Conservation (phyloP, 2,329 filamentous ascomycete genomes). For the Lomentospora prolificans region DNA sequence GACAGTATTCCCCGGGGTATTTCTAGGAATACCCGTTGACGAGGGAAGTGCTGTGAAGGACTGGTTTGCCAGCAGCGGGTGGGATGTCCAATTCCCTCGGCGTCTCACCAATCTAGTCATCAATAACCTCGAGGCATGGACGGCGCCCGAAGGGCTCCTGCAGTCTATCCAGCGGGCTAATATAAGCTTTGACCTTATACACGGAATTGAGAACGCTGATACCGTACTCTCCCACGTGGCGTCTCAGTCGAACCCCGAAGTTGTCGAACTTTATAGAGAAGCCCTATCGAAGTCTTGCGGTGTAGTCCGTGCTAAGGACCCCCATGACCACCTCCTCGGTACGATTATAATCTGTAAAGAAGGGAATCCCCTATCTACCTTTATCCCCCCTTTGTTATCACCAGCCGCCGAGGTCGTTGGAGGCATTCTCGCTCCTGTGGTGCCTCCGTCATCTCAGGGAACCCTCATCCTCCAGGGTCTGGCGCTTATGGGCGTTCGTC, state of each 20-base stretch:
- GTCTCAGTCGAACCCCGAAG: conserved; percentile 63
- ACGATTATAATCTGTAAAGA: conserved; percentile 72
- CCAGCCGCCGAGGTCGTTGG: conserved; percentile 44
- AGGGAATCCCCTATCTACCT: conserved; percentile 56
- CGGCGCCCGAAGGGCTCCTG: conserved; percentile 65
- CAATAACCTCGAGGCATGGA: conserved; percentile 62
- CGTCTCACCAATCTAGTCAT: conserved; percentile 60
- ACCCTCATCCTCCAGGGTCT: conserved; percentile 65
- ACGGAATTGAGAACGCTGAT: conserved; percentile 67
- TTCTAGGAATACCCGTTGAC: conserved; percentile 65
- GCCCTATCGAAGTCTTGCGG: conserved; percentile 68
- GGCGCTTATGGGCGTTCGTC: conserved; percentile 69
- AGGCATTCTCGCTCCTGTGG: conserved; percentile 72
- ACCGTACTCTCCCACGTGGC: conserved; percentile 66
- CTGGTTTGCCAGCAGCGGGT: conserved; percentile 87
- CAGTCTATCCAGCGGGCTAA: conserved; percentile 63
- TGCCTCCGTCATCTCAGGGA: conserved; percentile 57
- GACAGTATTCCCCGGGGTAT: conserved; percentile 72
- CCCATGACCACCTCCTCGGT: conserved; percentile 58
- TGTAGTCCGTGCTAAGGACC: conserved; percentile 71
- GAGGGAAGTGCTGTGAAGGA: conserved; percentile 43
- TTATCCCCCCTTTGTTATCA: conserved; percentile 58
- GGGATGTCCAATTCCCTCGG: conserved; percentile 60
- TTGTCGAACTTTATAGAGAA: conserved; percentile 69
- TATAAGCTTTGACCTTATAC: conserved; percentile 74